A percentile compares a stretch with the other conserved stretches of the same genome.
Evolutionary conservation across 2,329 filamentous ascomycete genomes (phyloP).

Genomic region (Fusarium longipes): DNA sequence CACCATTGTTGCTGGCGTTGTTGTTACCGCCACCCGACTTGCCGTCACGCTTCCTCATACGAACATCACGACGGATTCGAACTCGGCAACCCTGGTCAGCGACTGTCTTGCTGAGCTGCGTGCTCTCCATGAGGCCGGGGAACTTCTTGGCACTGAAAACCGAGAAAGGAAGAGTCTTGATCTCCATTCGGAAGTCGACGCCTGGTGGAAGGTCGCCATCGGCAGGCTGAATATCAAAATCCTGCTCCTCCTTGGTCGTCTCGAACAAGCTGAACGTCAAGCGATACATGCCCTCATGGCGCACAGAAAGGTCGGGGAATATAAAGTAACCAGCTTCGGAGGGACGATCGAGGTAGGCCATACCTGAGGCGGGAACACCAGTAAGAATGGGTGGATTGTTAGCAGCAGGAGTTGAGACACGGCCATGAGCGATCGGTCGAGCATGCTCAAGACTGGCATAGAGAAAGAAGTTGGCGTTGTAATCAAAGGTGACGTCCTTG

Average conservation of each 20-base stretch:
- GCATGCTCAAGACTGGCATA: slow-evolving; percentile 92
- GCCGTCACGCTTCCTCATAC: slow-evolving; percentile 85
- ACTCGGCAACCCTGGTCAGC: slow-evolving; percentile 98
- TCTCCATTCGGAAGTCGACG: slow-evolving; percentile 88
- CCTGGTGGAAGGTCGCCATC: slow-evolving; percentile 60
- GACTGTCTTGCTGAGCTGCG: slow-evolving; percentile 85
- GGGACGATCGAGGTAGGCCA: slow-evolving; percentile 94
- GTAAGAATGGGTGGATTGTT: slow-evolving; percentile 86
- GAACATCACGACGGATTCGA: slow-evolving; percentile 91
- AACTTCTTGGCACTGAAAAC: slow-evolving; percentile 99
- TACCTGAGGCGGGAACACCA: slow-evolving; percentile 92
- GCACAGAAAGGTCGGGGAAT: slow-evolving; percentile 95
- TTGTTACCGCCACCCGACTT: slow-evolving; percentile 65
- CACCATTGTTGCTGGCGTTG: slow-evolving; percentile 56
- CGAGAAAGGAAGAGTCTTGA: slow-evolving; percentile 86
- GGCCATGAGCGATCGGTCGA: slow-evolving; percentile 83
- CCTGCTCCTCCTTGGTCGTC: slow-evolving; percentile 86
- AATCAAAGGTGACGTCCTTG: slow-evolving; percentile 84
- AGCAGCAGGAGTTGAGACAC: slow-evolving; percentile 74
- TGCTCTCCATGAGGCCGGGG: slow-evolving; percentile 91
- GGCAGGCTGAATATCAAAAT: slow-evolving; percentile 71
- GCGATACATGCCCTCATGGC: slow-evolving; percentile 94
- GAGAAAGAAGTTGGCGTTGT: slow-evolving; percentile 98
- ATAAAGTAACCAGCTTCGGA: slow-evolving; percentile 88
- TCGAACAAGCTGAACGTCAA: slow-evolving; percentile 94